phyloP scores from a whole-genome alignment of 2,329 filamentous ascomycete genomes.

The Verticillium klebahnii region DNA sequence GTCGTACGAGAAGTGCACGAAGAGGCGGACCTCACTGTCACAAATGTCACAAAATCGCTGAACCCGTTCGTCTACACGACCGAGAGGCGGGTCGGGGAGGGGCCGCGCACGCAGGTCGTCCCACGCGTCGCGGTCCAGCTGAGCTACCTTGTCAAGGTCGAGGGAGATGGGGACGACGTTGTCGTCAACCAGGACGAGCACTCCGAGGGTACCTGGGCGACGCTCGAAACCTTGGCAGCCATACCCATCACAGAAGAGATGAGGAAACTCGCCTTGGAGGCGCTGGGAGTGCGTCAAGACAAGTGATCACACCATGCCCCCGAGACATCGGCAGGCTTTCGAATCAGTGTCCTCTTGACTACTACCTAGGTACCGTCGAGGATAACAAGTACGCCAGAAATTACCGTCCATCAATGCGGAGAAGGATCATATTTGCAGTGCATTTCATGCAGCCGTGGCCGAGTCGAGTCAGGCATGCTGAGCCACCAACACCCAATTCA shows the following conservation, averaged over 20 bases:
- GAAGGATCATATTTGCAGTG: too few relatives aligned
- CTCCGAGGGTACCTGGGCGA: not conserved
- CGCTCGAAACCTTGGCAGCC: not conserved
- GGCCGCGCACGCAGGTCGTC: not conserved
- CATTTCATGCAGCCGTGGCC: too few relatives aligned
- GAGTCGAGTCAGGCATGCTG: too few relatives aligned
- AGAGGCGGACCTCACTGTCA: not conserved
- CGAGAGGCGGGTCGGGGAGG: not conserved
- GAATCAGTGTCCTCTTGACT: too few relatives aligned
- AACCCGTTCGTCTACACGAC: not conserved
- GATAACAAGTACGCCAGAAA: too few relatives aligned
- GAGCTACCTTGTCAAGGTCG: not conserved
- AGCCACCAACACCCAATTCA: too few relatives aligned
- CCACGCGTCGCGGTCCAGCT: not conserved
- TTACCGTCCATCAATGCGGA: too few relatives aligned
- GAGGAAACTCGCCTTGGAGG: not conserved
- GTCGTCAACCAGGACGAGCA: not conserved
- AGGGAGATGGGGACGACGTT: not conserved
- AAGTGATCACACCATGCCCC: too few relatives aligned
- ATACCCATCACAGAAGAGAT: not conserved
- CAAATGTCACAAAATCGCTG: not conserved
- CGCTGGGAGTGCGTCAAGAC: too few relatives aligned
- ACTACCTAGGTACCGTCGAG: too few relatives aligned
- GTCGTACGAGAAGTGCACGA: conserved; percentile 3
- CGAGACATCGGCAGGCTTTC: too few relatives aligned